A percentile compares a stretch with the other conserved stretches of the same genome.
These are phyloP conservation scores for Colletotrichum coccodes DNA, from an alignment of 2,329 filamentous ascomycete species.

Conservation along the genomic window DNA sequence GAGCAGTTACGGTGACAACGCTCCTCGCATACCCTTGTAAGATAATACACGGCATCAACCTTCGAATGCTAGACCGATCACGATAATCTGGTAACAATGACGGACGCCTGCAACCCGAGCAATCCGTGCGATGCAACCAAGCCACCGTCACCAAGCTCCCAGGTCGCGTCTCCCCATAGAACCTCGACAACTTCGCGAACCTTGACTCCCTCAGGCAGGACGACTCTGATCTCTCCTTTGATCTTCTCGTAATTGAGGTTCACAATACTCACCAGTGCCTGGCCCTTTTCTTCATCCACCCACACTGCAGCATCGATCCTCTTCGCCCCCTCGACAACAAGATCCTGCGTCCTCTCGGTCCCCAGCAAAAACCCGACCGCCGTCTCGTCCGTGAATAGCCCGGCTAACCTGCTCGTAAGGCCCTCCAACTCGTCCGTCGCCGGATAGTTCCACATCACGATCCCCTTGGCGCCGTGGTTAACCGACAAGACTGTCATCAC, in stretches of 20 bases:
- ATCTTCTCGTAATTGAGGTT: conserved; percentile 5
- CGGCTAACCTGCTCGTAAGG: conserved; percentile 51
- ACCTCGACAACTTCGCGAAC: not conserved
- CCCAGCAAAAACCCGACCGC: conserved; percentile 47
- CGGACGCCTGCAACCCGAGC: conserved; percentile 3
- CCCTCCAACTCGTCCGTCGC: conserved; percentile 46
- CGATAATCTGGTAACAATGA: not conserved
- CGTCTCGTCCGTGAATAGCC: conserved; percentile 46
- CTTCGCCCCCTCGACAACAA: conserved; percentile 17
- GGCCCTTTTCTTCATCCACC: not conserved
- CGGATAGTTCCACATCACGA: conserved; percentile 59
- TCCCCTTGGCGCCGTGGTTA: conserved; percentile 55
- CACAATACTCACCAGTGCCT: conserved; percentile 19
- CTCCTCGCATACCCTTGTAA: too few relatives aligned
- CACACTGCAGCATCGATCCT: conserved; percentile 23
- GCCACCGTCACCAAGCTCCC: not conserved
- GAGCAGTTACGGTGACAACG: too few relatives aligned
- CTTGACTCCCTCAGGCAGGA: not conserved
- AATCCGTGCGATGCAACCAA: conserved; percentile 18
- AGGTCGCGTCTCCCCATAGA: conserved; percentile 19
- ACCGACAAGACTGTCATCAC: conserved; percentile 57
- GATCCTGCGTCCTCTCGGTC: conserved; percentile 10
- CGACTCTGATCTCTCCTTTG: conserved; percentile 5
- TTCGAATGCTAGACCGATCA: not conserved
- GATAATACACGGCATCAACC: too few relatives aligned